phyloP scores from a whole-genome alignment of 768 basidiomycete species.

The Polyporus arcularius region DNA sequence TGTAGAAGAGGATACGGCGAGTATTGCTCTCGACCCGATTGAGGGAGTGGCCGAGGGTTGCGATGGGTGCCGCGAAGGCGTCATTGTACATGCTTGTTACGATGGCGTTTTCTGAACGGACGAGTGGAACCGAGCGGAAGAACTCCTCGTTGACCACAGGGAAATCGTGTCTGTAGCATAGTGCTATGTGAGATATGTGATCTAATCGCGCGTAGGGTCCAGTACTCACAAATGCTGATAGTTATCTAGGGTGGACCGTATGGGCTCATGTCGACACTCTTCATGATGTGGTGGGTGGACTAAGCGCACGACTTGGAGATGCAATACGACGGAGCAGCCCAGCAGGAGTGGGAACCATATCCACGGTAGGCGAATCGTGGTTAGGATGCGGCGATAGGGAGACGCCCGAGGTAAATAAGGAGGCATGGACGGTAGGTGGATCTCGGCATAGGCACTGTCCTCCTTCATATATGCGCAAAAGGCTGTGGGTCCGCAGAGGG shows the following conservation, averaged over 20 bases:
- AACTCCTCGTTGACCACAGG: slow-evolving; percentile 16
- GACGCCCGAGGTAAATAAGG: neutral
- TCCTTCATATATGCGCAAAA: neutral
- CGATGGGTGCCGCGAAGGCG: slow-evolving; percentile 27
- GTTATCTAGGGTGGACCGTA: neutral
- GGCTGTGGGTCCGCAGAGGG: no score
- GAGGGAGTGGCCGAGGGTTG: slow-evolving; percentile 32
- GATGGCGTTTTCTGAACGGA: slow-evolving; percentile 24
- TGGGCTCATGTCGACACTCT: neutral
- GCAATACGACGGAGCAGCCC: neutral
- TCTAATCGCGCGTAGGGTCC: neutral
- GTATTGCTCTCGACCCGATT: slow-evolving; percentile 29
- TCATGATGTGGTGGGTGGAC: neutral
- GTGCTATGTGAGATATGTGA: neutral
- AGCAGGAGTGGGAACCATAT: neutral
- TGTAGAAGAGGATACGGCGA: slow-evolving; percentile 31
- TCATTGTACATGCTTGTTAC: slow-evolving; percentile 32
- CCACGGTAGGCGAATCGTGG: neutral
- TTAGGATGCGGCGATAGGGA: neutral
- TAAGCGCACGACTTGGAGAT: neutral
- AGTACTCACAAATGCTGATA: slow-evolving; percentile 4
- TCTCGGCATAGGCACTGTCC: neutral
- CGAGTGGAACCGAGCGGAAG: neutral
- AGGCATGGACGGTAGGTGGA: neutral
- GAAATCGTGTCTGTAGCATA: slow-evolving; percentile 3